phyloP scores from a whole-genome alignment of 2,329 filamentous ascomycete genomes.

The Anthostomella pinea region DNA sequence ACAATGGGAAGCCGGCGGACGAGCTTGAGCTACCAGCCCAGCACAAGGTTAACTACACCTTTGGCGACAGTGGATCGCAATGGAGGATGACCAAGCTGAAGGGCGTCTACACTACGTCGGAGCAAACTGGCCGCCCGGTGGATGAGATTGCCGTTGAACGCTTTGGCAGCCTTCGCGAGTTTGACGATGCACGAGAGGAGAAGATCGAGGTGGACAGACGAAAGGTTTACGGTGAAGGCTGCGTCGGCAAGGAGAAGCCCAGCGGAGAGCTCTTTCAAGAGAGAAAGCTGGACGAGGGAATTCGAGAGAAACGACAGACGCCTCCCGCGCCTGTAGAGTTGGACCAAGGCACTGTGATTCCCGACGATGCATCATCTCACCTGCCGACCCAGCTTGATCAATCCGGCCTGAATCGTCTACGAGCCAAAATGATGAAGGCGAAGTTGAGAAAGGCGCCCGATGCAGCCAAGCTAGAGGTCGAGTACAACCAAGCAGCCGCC shows the following conservation, averaged over 20 bases:
- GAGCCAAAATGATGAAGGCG: slow-evolving; percentile 94
- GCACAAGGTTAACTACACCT: slow-evolving; percentile 72
- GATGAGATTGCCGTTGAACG: slow-evolving; percentile 82
- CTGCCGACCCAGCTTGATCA: slow-evolving; percentile 62
- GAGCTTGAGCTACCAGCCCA: slow-evolving; percentile 52
- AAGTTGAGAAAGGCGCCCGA: slow-evolving; percentile 78
- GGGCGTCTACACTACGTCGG: slow-evolving; percentile 75
- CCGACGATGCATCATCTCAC: slow-evolving; percentile 48
- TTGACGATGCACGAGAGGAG: slow-evolving; percentile 92
- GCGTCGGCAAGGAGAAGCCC: slow-evolving; percentile 81
- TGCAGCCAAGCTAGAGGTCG: slow-evolving; percentile 71
- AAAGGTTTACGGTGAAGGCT: slow-evolving; percentile 78
- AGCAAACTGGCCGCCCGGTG: slow-evolving; percentile 67
- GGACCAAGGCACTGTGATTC: slow-evolving; percentile 56
- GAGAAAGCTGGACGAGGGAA: slow-evolving; percentile 58
- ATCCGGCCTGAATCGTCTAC: slow-evolving; percentile 81
- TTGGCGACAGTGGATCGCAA: slow-evolving; percentile 84
- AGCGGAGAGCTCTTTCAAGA: slow-evolving; percentile 83
- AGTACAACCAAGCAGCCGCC: slow-evolving; percentile 76
- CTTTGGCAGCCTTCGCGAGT: slow-evolving; percentile 77
- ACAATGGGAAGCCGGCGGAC: slow-evolving; percentile 53
- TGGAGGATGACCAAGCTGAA: slow-evolving; percentile 98
- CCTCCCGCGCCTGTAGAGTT: slow-evolving; percentile 33
- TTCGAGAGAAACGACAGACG: slow-evolving; percentile 36
- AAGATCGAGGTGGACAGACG: slow-evolving; percentile 84